Evolutionary conservation across 2,329 filamentous ascomycete genomes (phyloP).

Genomic region (Xylaria sp.): DNA sequence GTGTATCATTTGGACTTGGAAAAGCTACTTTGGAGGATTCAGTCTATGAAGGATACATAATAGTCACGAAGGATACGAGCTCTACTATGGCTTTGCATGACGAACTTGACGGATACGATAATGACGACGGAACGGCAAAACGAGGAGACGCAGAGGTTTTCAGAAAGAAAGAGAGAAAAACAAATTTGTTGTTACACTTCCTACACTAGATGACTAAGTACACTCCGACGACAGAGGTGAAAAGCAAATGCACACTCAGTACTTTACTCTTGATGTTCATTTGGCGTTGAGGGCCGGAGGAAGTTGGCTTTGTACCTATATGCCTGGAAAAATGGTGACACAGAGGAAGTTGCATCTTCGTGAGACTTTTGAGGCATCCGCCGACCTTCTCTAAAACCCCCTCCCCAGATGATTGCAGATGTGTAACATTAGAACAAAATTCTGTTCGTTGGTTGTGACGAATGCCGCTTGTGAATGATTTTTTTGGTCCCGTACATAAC

Average conservation of each 20-base stretch:
- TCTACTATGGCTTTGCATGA: slow-evolving; percentile 27
- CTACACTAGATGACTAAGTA: slow-evolving; percentile 12
- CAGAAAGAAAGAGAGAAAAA: not conserved
- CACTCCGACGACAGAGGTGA: not conserved
- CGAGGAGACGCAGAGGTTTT: not conserved
- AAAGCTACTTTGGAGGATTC: slow-evolving; percentile 10
- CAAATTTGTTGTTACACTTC: not conserved
- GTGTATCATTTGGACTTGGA: slow-evolving; percentile 12
- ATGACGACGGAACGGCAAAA: slow-evolving; percentile 24
- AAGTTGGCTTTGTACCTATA: slow-evolving; percentile 4
- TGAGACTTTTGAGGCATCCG: slow-evolving; percentile 2
- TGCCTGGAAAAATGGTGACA: not conserved
- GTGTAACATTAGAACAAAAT: not conserved
- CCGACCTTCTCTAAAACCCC: not conserved
- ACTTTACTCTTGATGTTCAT: slow-evolving; percentile 3
- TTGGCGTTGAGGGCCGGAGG: not conserved
- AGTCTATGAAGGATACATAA: slow-evolving; percentile 12
- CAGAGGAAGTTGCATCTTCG: slow-evolving; percentile 6
- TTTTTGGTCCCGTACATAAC: not conserved
- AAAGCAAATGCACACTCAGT: not conserved
- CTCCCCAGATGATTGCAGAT: not conserved
- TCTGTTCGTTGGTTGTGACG: too few species aligned
- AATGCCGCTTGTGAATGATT: not conserved
- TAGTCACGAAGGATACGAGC: slow-evolving; percentile 15
- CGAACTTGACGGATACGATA: slow-evolving; percentile 23